Evolutionary conservation across 352 stramenopile species (phyloP), one percentile per base, ranked within the genome.

Genomic region (Phytophthora pini): DNA sequence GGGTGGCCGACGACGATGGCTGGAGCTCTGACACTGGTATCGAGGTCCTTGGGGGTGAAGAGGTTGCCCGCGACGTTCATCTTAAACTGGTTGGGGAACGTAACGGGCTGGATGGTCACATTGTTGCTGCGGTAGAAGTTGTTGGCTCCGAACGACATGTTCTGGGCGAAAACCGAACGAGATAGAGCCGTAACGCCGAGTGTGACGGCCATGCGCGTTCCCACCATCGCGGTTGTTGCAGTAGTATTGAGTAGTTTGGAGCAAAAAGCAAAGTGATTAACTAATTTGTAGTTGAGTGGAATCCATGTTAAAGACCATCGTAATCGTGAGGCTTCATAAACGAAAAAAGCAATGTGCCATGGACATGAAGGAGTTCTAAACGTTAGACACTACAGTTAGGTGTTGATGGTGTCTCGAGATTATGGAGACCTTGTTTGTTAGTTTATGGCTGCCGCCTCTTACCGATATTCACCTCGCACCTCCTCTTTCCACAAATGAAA

Each of bases 51-150:
- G 11, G 46, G 56, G 27, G 47, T 65, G 38, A 57, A 57, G 27
- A 65, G 56, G 31, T 54, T 57, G 27, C 34, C 56, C 10, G 27
- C 47, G 13, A 65, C 26, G 2, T 31, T 65, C 47, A 56, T 65
- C 22, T 65, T 40, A 27, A 39, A 65, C 13, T 65, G 57, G 40
- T 58, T 65, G 0, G 17, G 31, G 57, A 65, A 58, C 11, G 57
- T 59, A 15, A 65, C 53, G 8, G 57, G 57, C 40, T 65, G 48
- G 40, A 58, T 51, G 9, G 39, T 44, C 1, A 65, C 57, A 40
- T 58, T 51, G 40, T 65, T 53, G 48, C 57, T 65, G 12, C 41
- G 29, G 57, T 65, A 65, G 20, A 65, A 65, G 49, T 66, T 66
- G 41, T 59, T 40, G 29, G 58, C 58, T 51, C 40, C 40, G 31